Evolutionary conservation across 345 rosid species (phyloP), one percentile per base, ranked within the genome.

Genomic region (Eucalyptus tenuipes): DNA sequence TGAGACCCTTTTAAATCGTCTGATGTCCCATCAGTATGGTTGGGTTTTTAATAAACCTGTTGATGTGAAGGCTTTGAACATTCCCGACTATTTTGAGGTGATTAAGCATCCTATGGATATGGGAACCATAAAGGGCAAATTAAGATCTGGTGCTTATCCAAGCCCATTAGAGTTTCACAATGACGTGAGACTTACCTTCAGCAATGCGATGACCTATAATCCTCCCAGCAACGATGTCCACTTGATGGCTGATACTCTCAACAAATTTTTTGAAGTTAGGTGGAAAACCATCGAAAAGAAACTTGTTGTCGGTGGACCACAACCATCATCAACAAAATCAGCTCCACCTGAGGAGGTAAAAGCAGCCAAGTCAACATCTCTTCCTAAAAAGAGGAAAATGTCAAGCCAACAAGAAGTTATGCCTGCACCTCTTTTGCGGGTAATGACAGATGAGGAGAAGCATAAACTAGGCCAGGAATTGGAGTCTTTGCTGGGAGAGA

Each of bases 71-170:
- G 93, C 92, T 90, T 89, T 98, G 89, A 95, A 98, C 75, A 92
- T 98, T 89, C 99, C 99, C 0, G 99, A 97, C 92, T 98, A 98
- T 90, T 94, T 91, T 87, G 92, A 90, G 24, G 92, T 97, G 86
- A 95, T 98, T 89, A 95, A 96, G 91, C 93, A 95, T 52, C 99
- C 99, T 55, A 97, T 97, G 99, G 99, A 98, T 92, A 94, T 98
- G 27, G 98, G 99, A 85, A 95, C 99, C 16, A 88, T 98, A 50
- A 97, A 94, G 88, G 92, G 88, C 86, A 98, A 94, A 92, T 79
- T 95, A 48, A 89, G 92, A n/a, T 91, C 96, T 12, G 95, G 96
- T 89, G 87, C 90, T 25, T 97, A 97, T 91, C 92, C 97, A 80
- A 95, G 95, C 91, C 99, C 97, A 5, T 88, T 91, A 91, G 99